Conservation (phyloP, 1,139 yeast species). For the Pichia sp. region DNA sequence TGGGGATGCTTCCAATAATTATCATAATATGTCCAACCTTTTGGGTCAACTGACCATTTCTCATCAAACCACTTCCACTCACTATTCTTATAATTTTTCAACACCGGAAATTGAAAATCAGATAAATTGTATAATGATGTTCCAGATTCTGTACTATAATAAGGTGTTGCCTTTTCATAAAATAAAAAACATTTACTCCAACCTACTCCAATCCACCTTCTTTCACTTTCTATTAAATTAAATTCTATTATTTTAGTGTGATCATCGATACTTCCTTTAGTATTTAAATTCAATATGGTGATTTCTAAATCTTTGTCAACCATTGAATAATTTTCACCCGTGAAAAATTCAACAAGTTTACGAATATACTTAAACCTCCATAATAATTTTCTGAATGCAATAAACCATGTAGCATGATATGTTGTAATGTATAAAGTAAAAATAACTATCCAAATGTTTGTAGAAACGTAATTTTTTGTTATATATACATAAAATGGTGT, state of each 20-base stretch:
- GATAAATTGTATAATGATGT: constrained; percentile 32
- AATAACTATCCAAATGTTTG: constrained; percentile 30
- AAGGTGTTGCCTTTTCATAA: constrained; percentile 40
- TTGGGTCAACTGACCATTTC: constrained; percentile 40
- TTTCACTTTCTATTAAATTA: constrained; percentile 49
- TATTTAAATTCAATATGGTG: constrained; percentile 6
- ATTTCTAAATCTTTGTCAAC: constrained; percentile 19
- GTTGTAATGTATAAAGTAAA: constrained; percentile 41
- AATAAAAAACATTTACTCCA: constrained; percentile 50
- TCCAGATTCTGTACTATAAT: constrained; percentile 40
- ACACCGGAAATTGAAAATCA: constrained; percentile 40
- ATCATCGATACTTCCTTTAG: constrained; percentile 16
- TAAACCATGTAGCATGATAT: constrained; percentile 49
- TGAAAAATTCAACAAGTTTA: constrained; percentile 31
- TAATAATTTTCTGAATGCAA: constrained; percentile 42
- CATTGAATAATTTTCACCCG: constrained; percentile 36
- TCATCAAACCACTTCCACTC: constrained; percentile 42
- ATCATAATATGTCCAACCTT: constrained; percentile 50
- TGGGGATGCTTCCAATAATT: constrained; percentile 43
- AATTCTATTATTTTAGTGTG: constrained; percentile 43
- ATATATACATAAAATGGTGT: constrained; percentile 45
- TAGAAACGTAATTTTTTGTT: constrained; percentile 34
- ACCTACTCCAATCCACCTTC: constrained; percentile 59
- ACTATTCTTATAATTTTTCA: constrained; percentile 13
- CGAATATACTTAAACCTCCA: constrained; percentile 51